Conservation (phyloP, 179 eudicot genomes). For the Carnegiea gigantea region DNA sequence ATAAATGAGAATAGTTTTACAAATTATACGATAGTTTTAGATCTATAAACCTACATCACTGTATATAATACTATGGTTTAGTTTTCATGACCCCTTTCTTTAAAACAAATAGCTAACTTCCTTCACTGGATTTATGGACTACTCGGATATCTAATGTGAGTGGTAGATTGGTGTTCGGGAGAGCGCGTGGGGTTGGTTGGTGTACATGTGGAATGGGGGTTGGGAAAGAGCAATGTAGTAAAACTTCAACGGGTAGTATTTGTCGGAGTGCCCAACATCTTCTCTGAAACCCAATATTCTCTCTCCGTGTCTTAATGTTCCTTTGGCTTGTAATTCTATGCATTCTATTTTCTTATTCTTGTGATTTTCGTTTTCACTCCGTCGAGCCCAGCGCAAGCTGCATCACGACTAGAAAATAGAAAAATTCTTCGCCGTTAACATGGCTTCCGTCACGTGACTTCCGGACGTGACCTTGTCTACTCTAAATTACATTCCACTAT, state of each 20-base stretch:
- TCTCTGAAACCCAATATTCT: conserved; percentile 45
- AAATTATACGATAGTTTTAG: too few relatives aligned
- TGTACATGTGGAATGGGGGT: background rate
- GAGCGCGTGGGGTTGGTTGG: too few relatives aligned
- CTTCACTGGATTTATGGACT: too few relatives aligned
- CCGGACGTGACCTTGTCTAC: conserved; percentile 28
- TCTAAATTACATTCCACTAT: background rate
- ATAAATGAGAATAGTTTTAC: too few relatives aligned
- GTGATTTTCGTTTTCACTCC: background rate
- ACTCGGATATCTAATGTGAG: too few relatives aligned
- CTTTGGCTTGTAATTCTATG: conserved; percentile 21
- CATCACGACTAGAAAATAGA: conserved; percentile 22
- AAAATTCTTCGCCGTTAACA: conserved; percentile 41
- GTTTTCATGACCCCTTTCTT: too few relatives aligned
- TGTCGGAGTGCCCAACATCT: conserved; percentile 17
- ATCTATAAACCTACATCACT: too few relatives aligned
- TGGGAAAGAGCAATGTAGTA: background rate
- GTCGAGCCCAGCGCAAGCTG: conserved; percentile 26
- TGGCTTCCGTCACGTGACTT: conserved; percentile 45
- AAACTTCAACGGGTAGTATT: conserved; percentile 20
- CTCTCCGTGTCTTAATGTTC: conserved; percentile 59
- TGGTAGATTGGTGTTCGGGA: too few relatives aligned
- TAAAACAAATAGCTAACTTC: too few relatives aligned
- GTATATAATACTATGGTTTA: too few relatives aligned
- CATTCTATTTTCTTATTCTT: background rate